Conservation (phyloP, 345 rosid genomes). For the Heritiera littoralis region DNA sequence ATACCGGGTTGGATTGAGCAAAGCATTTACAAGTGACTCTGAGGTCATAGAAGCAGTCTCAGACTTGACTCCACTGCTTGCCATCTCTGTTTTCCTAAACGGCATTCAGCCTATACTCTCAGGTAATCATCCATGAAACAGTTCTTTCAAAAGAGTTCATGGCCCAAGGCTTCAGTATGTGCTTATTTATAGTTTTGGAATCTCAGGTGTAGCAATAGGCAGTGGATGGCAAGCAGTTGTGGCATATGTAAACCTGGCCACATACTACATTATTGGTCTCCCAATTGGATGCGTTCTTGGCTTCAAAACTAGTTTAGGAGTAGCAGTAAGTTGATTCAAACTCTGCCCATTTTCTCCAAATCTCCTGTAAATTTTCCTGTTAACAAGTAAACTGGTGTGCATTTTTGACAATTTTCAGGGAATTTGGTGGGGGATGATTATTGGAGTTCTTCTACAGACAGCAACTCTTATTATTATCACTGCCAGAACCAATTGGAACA, state of each 20-base stretch:
- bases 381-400: background rate
- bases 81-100: conserved; percentile 76
- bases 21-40: conserved; percentile 68
- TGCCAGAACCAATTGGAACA: conserved; percentile 70
- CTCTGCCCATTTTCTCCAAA: conserved; percentile 7
- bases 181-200: background rate
- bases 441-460: conserved; percentile 71
- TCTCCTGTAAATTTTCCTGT: background rate
- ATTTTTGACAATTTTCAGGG: conserved; percentile 46
- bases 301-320: conserved; percentile 80
- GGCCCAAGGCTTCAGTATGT: background rate
- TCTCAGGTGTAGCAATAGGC: conserved; percentile 87
- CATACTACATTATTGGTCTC: conserved; percentile 83
- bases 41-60: conserved; percentile 71
- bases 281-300: conserved; percentile 88
- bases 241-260: conserved; percentile 75
- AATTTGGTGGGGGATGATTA: conserved; percentile 92
- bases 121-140: conserved; percentile 36
- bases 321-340: conserved; percentile 49
- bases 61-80: conserved; percentile 70
- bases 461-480: conserved; percentile 60
- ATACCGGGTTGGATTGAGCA: conserved; percentile 58
- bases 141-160: background rate
- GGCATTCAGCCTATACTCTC: conserved; percentile 96
- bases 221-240: conserved; percentile 97